Evolutionary conservation across 2,329 filamentous ascomycete genomes (phyloP).

Genomic region (Rhynchosporium graminicola): DNA sequence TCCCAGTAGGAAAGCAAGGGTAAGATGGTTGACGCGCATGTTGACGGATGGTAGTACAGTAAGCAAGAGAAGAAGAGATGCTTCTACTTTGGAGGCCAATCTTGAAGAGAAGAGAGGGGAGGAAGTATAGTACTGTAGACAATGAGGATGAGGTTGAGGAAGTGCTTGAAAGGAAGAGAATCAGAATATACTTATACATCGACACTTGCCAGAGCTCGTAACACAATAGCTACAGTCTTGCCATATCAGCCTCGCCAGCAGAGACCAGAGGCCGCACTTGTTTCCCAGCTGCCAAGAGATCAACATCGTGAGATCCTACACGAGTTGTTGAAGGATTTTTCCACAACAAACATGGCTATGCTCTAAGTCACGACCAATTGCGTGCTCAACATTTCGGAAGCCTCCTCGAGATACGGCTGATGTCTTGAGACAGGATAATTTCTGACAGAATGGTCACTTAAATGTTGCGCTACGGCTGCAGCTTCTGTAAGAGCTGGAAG

Average conservation of each 20-base stretch:
- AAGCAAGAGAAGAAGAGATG: background rate
- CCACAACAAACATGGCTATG: conserved; percentile 12
- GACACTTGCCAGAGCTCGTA: background rate
- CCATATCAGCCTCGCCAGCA: background rate
- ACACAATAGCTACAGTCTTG: background rate
- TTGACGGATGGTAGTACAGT: background rate
- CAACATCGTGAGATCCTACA: background rate
- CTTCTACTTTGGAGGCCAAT: background rate
- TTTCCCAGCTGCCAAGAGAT: background rate
- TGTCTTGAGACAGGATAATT: background rate
- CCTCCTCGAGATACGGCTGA: background rate
- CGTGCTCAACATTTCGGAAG: background rate
- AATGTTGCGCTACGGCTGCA: conserved; percentile 10
- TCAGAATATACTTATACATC: conserved; percentile 12
- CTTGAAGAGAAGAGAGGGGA: background rate
- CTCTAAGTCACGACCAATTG: conserved; percentile 11
- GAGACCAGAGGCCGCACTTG: background rate
- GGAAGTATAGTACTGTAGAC: background rate
- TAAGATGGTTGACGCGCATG: conserved; percentile 10
- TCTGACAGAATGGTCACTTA: background rate
- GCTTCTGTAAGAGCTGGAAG: background rate
- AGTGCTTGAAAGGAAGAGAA: background rate
- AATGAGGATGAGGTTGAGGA: background rate
- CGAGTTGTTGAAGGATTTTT: conserved; percentile 6
- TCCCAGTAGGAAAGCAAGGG: conserved; percentile 13